Evolutionary conservation across 2,329 filamentous ascomycete species (phyloP), one percentile per base, ranked within the genome.

Genomic region (Stagonosporopsis tanaceti): DNA sequence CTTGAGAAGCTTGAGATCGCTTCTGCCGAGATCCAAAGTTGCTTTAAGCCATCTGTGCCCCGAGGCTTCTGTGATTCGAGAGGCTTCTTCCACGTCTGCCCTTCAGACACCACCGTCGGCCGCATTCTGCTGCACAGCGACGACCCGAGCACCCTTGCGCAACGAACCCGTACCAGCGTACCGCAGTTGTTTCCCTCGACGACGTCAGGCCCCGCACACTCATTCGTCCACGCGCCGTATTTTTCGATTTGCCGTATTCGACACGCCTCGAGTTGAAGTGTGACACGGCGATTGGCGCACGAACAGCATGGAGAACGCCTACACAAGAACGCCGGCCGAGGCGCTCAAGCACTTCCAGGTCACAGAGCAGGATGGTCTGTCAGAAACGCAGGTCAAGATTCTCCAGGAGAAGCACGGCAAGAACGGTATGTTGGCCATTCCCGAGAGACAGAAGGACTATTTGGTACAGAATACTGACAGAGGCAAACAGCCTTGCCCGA

Each of bases 401-500:
- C 74, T 76, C 57, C 76, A 80, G 63, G 63, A 80, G 61, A 81
- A 80, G 67, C 76, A 84, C 76, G 84, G 84, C 59, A 79, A 76
- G 47, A 87, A 87, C 76, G 81, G 84, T 86, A 74, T 68, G 68
- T 62, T 24, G 45, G 20, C 32, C 20, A 37, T 22, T 47, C 45
- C 14, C 14, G 20, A 35, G 12, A 17, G 22, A 27, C 28, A 30
- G 28, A 7, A 30, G 7, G 11, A 15, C 27, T 15, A 5, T 5
- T 12, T 17, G 38, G 45, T 39, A 20, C 50, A 24, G 35, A 17
- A 42, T 47, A 35, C 53, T 58, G 22, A 46, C 55, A 24, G n/a
- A 35, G 14, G 3, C 25, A 28, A 42, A 20, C 62, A 91, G 88
- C 88, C 54, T 83, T 92, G 53, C 85, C 87, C 42, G 95, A 99